phyloP scores from a whole-genome alignment of 2,329 filamentous ascomycete species.

The Fusarium caatingaense region DNA sequence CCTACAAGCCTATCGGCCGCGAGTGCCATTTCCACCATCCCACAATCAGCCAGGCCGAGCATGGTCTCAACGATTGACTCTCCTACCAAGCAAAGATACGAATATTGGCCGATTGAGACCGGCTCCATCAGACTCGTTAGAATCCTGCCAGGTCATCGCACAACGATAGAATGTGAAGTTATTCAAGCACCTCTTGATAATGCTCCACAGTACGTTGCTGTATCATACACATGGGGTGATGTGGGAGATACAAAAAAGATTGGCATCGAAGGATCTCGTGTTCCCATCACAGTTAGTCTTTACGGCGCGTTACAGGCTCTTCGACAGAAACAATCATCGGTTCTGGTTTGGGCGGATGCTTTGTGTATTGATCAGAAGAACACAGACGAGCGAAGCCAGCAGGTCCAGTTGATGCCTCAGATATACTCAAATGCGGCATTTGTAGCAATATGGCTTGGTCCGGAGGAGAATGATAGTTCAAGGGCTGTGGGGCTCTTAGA shows the following conservation, averaged over 20 bases:
- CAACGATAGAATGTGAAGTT: slow-evolving; percentile 21
- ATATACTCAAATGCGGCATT: slow-evolving; percentile 20
- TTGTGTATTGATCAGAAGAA: slow-evolving; percentile 20
- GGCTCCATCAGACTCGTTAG: slow-evolving; percentile 26
- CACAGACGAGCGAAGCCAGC: slow-evolving; percentile 2
- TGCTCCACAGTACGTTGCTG: slow-evolving; percentile 9
- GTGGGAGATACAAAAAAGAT: slow-evolving; percentile 14
- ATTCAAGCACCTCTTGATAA: slow-evolving; percentile 3
- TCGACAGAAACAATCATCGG: neutral
- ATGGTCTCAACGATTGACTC: neutral
- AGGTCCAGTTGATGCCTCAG: slow-evolving; percentile 21
- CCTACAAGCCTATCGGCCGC: neutral
- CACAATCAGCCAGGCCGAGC: neutral
- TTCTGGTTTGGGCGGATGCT: slow-evolving; percentile 25
- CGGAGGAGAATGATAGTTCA: slow-evolving; percentile 19
- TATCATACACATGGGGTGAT: slow-evolving; percentile 33
- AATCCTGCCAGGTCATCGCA: slow-evolving; percentile 5
- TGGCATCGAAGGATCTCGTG: slow-evolving; percentile 3
- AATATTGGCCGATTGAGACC: slow-evolving; percentile 19
- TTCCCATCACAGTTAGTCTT: slow-evolving; percentile 9
- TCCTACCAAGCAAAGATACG: neutral
- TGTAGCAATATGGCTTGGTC: slow-evolving; percentile 26
- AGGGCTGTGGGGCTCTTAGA: slow-evolving; percentile 1
- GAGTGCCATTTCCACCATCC: neutral
- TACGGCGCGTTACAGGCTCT: slow-evolving; percentile 15